A percentile compares a stretch with the other conserved stretches of the same genome.
Conservation (phyloP, 176 grass and related monocot genomes). For the Zea luxurians region DNA sequence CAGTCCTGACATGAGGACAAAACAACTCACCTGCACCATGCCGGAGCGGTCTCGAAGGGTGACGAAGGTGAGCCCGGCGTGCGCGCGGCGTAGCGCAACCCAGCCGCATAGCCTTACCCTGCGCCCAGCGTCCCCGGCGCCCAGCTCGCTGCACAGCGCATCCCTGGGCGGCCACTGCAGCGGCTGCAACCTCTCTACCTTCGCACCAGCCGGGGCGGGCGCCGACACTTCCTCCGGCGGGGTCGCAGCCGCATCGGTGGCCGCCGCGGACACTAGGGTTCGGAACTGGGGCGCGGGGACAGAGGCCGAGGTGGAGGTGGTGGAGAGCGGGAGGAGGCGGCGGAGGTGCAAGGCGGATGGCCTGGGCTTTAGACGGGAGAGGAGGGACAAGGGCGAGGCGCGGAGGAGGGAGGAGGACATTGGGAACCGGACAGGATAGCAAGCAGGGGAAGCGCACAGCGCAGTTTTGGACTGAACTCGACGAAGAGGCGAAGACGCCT, state of each 20-base stretch:
- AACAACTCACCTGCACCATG: constrained; percentile 60
- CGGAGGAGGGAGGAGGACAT: constrained; percentile 63
- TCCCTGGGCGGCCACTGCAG: constrained; percentile 68
- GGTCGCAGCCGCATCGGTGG: constrained; percentile 35
- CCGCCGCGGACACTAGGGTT: constrained; percentile 49
- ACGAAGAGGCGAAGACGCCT: not conserved
- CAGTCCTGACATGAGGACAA: not conserved
- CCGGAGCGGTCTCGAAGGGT: constrained; percentile 77
- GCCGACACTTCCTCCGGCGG: constrained; percentile 27
- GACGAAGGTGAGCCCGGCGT: constrained; percentile 86
- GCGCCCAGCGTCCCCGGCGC: constrained; percentile 56
- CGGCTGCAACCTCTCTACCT: constrained; percentile 33
- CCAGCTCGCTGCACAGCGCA: constrained; percentile 67
- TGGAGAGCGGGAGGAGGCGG: constrained; percentile 38
- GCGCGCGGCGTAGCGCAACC: constrained; percentile 81
- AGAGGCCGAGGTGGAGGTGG: not conserved
- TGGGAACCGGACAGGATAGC: not conserved
- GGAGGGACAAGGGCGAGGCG: constrained; percentile 64
- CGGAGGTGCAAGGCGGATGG: constrained; percentile 23
- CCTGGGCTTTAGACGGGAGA: constrained; percentile 45
- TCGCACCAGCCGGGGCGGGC: constrained; percentile 16
- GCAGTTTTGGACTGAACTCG: not conserved
- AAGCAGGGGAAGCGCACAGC: not conserved
- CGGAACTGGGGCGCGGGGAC: constrained; percentile 28
- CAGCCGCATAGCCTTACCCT: constrained; percentile 67